Conservation (phyloP, 2,329 filamentous ascomycete species). For the Nemania bipapillata region DNA sequence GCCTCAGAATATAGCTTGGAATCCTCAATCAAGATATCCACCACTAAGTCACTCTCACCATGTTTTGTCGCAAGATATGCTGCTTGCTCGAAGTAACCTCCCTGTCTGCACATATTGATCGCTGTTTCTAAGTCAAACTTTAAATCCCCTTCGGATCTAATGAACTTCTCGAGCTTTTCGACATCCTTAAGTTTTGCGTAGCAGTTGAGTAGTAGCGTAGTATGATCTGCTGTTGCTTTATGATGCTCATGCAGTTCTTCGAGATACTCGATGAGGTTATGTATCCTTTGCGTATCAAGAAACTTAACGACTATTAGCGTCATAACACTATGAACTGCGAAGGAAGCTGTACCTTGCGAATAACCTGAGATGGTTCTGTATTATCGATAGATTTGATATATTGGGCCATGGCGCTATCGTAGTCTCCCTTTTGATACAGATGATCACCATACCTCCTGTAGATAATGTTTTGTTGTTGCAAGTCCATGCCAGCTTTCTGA, state of each 20-base stretch:
- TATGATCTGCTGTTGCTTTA: slow-evolving; percentile 93
- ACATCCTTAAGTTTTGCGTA: slow-evolving; percentile 98
- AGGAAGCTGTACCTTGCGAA: slow-evolving; percentile 75
- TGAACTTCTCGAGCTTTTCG: slow-evolving; percentile 94
- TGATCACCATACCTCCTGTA: slow-evolving; percentile 94
- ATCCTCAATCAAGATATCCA: slow-evolving; percentile 95
- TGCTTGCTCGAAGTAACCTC: slow-evolving; percentile 95
- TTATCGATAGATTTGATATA: slow-evolving; percentile 96
- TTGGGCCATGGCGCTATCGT: slow-evolving; percentile 98
- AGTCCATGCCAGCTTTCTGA: slow-evolving; percentile 84
- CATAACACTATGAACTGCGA: not conserved
- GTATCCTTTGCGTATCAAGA: slow-evolving; percentile 94
- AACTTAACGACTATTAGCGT: slow-evolving; percentile 66
- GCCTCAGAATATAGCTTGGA: slow-evolving; percentile 90
- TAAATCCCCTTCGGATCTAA: slow-evolving; percentile 91
- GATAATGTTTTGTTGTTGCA: slow-evolving; percentile 86
- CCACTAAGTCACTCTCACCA: slow-evolving; percentile 89
- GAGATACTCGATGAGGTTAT: slow-evolving; percentile 95
- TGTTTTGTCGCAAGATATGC: slow-evolving; percentile 95
- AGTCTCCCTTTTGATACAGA: slow-evolving; percentile 93
- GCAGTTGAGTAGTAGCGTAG: slow-evolving; percentile 92
- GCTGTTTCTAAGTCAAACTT: slow-evolving; percentile 98
- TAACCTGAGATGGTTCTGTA: slow-evolving; percentile 95
- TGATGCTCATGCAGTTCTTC: slow-evolving; percentile 96
- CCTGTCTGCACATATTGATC: slow-evolving; percentile 96